Conservation (phyloP, 2,329 filamentous ascomycete genomes). For the Cercospora sesami region DNA sequence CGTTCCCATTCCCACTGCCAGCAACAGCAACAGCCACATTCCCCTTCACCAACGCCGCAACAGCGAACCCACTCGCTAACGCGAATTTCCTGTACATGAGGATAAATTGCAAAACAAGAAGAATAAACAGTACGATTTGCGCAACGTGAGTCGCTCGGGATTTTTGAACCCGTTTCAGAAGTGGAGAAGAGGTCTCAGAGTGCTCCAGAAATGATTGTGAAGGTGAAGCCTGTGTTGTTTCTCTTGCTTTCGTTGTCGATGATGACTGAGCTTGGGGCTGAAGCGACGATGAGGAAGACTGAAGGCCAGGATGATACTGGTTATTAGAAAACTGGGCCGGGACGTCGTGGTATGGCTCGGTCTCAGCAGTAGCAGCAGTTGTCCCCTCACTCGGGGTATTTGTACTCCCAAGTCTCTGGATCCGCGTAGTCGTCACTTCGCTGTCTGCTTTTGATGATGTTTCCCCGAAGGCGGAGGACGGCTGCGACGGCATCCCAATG, state of each 20-base stretch:
- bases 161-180: neutral
- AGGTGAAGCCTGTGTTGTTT: neutral
- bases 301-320: neutral
- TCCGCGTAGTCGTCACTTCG: neutral
- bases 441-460: neutral
- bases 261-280: neutral
- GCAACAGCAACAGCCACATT: constrained; percentile 22
- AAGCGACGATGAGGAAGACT: neutral
- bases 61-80: constrained; percentile 27
- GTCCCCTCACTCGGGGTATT: neutral
- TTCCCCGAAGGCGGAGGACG: neutral
- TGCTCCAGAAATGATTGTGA: neutral
- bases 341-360: neutral
- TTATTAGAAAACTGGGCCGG: neutral
- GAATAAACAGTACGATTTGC: constrained; percentile 33
- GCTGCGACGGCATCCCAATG: neutral
- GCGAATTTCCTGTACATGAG: constrained; percentile 39
- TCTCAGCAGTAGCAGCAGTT: neutral
- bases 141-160: neutral
- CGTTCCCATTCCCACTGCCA: neutral
- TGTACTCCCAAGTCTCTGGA: neutral
- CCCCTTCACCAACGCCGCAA: constrained; percentile 17
- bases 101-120: constrained; percentile 32
- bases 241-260: neutral
- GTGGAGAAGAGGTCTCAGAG: neutral